Evolutionary conservation across 192 early-diverging fungal genomes (phyloP), one percentile per base, ranked within the genome.

Genomic region (Podila epigama): DNA sequence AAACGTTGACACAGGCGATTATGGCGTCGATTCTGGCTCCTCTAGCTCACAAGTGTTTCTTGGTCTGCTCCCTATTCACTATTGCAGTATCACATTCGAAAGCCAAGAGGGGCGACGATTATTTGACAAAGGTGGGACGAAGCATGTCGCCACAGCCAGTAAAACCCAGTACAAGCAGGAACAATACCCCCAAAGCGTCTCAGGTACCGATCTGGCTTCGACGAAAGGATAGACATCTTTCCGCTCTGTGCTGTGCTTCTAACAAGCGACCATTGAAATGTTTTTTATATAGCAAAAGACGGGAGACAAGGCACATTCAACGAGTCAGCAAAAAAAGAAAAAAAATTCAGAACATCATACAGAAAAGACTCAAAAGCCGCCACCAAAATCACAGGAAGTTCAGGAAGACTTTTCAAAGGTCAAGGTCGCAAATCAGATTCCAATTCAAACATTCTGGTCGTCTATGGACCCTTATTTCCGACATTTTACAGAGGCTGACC

Each of bases 381-480:
- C 48, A 27, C 70, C 70, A 29, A 77, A 77, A 32, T 22, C 60
- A 5, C 66, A 77, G 27, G 73, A 77, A 15, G 73, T 77, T 16
- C 73, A 87, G 58, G 88, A 89, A 20, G 88, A 89, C 54, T 89
- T 88, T 80, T 88, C 88, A 32, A 84, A 85, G 20, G 87, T 88
- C 54, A 88, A 89, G 59, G 83, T 89, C 31, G 73, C 73, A 4
- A 77, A 87, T 85, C 79, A 97, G 87, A 90, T 96, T 22, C 92
- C 93, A n/a, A 92, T 95, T 51, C 85, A 87, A 16, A 87, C 87
- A 6, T 98, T 94, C 66, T 96, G 90, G 91, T 61, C 83, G 8
- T 92, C 90, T 8, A 80, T 91, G 48, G 97, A 97, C 22, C 93
- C 95, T 63, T 97, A 91, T 63, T 95, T 94, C 65, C 81, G 94